Evolutionary conservation across 2,329 filamentous ascomycete genomes (phyloP).

Genomic region (Colletotrichum sp.): DNA sequence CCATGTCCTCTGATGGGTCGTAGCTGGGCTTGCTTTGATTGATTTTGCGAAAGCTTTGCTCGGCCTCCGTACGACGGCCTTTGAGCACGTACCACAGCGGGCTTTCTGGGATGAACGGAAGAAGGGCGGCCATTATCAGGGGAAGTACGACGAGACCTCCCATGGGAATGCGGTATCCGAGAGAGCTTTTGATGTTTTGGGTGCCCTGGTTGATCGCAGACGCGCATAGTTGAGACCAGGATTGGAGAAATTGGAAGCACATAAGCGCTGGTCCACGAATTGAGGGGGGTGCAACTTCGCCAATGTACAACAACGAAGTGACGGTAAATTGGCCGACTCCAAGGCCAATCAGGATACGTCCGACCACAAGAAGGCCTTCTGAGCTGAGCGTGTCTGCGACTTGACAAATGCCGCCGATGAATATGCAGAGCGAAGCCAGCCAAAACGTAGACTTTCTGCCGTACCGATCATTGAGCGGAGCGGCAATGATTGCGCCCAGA

Average conservation of each 20-base stretch:
- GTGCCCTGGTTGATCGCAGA: slow-evolving; percentile 25
- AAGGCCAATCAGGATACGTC: neutral
- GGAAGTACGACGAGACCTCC: slow-evolving; percentile 15
- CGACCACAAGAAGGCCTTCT: neutral
- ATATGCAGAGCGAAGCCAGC: neutral
- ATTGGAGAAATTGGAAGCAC: slow-evolving; percentile 30
- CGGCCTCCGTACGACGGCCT: slow-evolving; percentile 27
- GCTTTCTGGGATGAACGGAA: slow-evolving; percentile 22
- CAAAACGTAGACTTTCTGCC: neutral
- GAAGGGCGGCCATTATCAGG: slow-evolving; percentile 5
- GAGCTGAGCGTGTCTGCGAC: neutral
- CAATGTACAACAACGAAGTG: neutral
- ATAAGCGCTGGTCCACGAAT: slow-evolving; percentile 27
- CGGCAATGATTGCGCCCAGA: neutral
- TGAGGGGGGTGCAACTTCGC: slow-evolving; percentile 18
- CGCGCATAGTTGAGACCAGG: slow-evolving; percentile 26
- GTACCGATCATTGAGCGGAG: neutral
- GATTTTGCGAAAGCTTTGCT: slow-evolving; percentile 32
- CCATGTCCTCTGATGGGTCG: neutral
- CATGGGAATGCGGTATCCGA: neutral
- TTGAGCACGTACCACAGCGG: slow-evolving; percentile 31
- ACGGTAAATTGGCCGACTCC: neutral
- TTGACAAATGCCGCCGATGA: neutral
- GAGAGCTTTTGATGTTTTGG: neutral
- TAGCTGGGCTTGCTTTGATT: slow-evolving; percentile 30